Evolutionary conservation across 2,329 filamentous ascomycete species (phyloP).

Genomic region (Aspergillus sp.): DNA sequence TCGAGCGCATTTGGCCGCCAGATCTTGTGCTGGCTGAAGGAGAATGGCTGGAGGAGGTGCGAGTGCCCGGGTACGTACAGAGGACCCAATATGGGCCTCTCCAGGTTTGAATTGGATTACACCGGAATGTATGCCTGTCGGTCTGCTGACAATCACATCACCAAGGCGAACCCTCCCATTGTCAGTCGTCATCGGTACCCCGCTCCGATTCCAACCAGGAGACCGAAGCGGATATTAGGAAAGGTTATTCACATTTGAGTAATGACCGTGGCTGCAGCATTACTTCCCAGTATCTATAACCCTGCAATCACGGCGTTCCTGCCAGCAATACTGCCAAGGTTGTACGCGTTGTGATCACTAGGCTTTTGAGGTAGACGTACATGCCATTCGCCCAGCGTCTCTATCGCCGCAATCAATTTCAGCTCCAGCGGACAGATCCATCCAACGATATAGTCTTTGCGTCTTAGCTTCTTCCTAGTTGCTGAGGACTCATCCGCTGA

Average conservation of each 20-base stretch:
- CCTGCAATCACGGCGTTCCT: neutral
- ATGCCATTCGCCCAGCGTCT: neutral
- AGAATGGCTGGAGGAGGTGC: neutral
- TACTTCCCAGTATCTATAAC: neutral
- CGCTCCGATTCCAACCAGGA: neutral
- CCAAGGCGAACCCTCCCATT: neutral
- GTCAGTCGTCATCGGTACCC: neutral
- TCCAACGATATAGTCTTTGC: neutral
- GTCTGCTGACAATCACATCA: neutral
- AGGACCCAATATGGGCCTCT: slow-evolving; percentile 2
- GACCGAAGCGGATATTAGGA: neutral
- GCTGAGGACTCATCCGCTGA: no score
- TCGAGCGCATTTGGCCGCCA: neutral
- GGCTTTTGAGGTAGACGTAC: neutral
- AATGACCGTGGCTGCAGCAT: neutral
- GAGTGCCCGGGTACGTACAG: neutral
- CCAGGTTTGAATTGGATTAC: neutral
- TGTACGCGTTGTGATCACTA: neutral
- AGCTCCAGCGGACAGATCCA: neutral
- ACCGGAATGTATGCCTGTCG: neutral
- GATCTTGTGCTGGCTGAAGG: neutral
- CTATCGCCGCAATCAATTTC: neutral
- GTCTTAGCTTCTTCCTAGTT: neutral
- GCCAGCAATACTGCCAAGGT: neutral
- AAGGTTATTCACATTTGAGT: neutral